These are phyloP conservation scores for Periconia sp. DNA, from an alignment of 2,329 filamentous ascomycete genomes.

Conservation along the genomic window DNA sequence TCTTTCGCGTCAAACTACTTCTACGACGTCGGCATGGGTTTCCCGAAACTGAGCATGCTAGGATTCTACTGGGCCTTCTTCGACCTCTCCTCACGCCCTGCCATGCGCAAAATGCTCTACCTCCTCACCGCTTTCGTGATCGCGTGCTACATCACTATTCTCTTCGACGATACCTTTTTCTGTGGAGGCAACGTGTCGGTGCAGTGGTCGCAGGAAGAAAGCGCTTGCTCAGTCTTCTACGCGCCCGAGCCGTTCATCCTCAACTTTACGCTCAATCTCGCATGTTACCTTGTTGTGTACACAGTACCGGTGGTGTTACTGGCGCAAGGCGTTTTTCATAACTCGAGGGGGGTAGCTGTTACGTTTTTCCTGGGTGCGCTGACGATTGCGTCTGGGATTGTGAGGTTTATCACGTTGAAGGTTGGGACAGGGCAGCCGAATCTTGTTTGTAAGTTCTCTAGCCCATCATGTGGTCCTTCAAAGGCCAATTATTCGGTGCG, in stretches of 20 bases:
- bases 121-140: slow-evolving; percentile 20
- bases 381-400: slow-evolving; percentile 20
- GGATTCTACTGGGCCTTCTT: slow-evolving; percentile 27
- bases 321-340: slow-evolving; percentile 10
- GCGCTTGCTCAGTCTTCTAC: slow-evolving; percentile 24
- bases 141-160: slow-evolving; percentile 20
- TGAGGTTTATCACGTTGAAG: slow-evolving; percentile 20
- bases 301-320: slow-evolving; percentile 16
- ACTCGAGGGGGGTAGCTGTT: slow-evolving; percentile 14
- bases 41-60: slow-evolving; percentile 27
- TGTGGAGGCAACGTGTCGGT: slow-evolving; percentile 18
- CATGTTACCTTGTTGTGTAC: slow-evolving; percentile 22
- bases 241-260: slow-evolving; percentile 25
- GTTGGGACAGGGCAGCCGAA: slow-evolving; percentile 24
- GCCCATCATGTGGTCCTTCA: not conserved
- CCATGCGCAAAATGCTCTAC: slow-evolving; percentile 24
- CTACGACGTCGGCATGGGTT: slow-evolving; percentile 27
- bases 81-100: slow-evolving; percentile 18
- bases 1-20: slow-evolving; percentile 27
- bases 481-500: too few relatives aligned
- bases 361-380: slow-evolving; percentile 20
- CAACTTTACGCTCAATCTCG: slow-evolving; percentile 26
- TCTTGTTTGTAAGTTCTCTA: slow-evolving; percentile 23
- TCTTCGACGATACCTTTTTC: slow-evolving; percentile 26
- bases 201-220: slow-evolving; percentile 25